Evolutionary conservation across 2,329 filamentous ascomycete species (phyloP), one percentile per base, ranked within the genome.

Genomic region (Paramyrothecium roridum): DNA sequence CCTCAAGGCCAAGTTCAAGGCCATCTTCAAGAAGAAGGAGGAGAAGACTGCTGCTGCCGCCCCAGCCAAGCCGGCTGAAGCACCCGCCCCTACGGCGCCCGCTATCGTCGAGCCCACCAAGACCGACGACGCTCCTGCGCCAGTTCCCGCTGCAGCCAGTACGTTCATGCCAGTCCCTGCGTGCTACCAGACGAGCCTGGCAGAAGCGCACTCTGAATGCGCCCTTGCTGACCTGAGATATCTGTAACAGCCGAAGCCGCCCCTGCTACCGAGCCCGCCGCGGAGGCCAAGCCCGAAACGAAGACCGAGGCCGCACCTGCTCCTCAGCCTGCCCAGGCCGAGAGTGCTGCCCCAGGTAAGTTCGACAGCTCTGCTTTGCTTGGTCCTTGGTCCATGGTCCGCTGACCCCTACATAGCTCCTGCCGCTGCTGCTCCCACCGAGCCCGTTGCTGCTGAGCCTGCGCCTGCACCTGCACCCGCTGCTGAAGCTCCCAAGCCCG

Each of bases 1-100:
- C 71, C 62, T 84, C 61, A 82, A 80, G 77, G 73, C 70, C 65
- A 83, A 82, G 78, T 66, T 84, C 66, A 80, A 78, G 76, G 70
- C 72, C 59, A 70, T 74, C 69, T 80, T 82, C 73, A 80, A 77
- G 70, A 80, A 78, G 69, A 78, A 74, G 71, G 53, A 57, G 46
- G 64, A 76, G 62, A 71, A 71, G 63, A 56, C 62, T 20, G 37
- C 37, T 13, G 4, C 70, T 59, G 58, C 68, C 30, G 65, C 63
- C 40, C 61, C 60, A 49, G 53, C 58, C 50, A 61, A 65, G 52
- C 59, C 66, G 7, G 56, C 60, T 30, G 60, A 65, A 46, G 37
- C 37, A 43, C 13, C 37, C 37, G 58, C 62, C 11, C 55, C 60
- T 30, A 60, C 63, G 11, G 57, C 65, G 26, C 54, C 67, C 33